Base-by-base conservation (phyloP, 768 basidiomycete species). In the Pisolithus microcarpus region DNA sequence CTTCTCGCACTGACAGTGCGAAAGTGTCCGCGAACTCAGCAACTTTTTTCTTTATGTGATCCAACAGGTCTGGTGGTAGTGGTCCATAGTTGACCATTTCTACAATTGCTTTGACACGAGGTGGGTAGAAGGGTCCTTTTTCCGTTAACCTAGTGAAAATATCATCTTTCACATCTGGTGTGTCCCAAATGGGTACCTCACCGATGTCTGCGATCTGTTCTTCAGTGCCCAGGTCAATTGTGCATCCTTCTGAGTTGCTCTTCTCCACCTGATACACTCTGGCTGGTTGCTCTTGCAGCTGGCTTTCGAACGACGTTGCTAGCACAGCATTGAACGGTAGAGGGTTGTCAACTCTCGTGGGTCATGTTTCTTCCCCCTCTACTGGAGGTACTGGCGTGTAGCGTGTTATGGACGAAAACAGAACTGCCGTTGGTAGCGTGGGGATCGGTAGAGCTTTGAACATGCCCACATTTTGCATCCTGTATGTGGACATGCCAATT, bases 1-100 rank as follows among this genome's bases (percentile, higher is more conserved):
- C 74, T 50, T 77, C 72, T 18, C 63, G 61, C 9, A 75, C 54
- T 0, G 69, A 64, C 2, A 75, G 54, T 7, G 72, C 71, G 49
- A 74, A 77, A 23, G 64, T 56, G 53, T 75, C 72, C 0, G 74
- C 71, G 46, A 61, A 73, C 43, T 67, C 50, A 0, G 5, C 36
- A 0, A 76, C 31, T 1, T 74, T 46, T 0, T 36, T 49, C 0
- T 39, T 21, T 0, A 73, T 65, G 11, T 52, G 15, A 2, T 11
- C n/a, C 2, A 52, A 46, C 46, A 76, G 56, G 2, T 51, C 57
- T 1, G 38, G 26, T 0, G 61, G 57, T 0, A 76, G 43, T 0
- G 15, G 8, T 0, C 70, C 72, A 2, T 72, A 58, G 1, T 43
- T 45, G 11, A 68, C 51, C 7, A 48, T 40, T 3, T 45, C 18